These are phyloP conservation scores for Sclerotinia glacialis DNA, from an alignment of 2,329 filamentous ascomycete species.

Conservation along the genomic window DNA sequence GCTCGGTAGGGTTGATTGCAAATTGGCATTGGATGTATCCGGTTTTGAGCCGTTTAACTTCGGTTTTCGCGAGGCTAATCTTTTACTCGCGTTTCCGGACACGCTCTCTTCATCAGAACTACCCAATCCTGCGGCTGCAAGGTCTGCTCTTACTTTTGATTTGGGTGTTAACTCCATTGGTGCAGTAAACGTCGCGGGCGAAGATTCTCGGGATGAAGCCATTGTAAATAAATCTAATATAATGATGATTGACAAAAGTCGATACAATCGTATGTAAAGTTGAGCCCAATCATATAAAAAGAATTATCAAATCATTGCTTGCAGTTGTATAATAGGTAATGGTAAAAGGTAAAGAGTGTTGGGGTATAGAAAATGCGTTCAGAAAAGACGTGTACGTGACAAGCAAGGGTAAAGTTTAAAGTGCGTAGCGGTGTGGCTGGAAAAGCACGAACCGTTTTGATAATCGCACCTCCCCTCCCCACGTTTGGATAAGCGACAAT, in stretches of 20 bases:
- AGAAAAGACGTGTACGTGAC: slow-evolving; percentile 10
- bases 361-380: slow-evolving; percentile 10
- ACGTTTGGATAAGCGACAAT: background rate
- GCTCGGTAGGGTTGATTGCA: background rate
- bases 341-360: background rate
- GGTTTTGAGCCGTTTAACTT: slow-evolving; percentile 26
- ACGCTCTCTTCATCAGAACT: slow-evolving; percentile 45
- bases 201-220: slow-evolving; percentile 50
- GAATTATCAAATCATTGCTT: slow-evolving; percentile 20
- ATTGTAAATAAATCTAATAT: slow-evolving; percentile 40
- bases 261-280: background rate
- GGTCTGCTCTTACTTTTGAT: slow-evolving; percentile 54
- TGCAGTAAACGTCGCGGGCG: slow-evolving; percentile 47
- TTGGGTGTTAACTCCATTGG: slow-evolving; percentile 47
- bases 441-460: slow-evolving; percentile 23
- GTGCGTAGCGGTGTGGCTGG: slow-evolving; percentile 10
- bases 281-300: slow-evolving; percentile 19
- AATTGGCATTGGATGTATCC: slow-evolving; percentile 8
- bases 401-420: slow-evolving; percentile 17
- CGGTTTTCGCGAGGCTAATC: slow-evolving; percentile 24
- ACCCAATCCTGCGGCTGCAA: slow-evolving; percentile 51
- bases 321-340: slow-evolving; percentile 8
- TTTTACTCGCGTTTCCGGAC: slow-evolving; percentile 29
- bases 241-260: background rate
- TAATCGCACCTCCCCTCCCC: background rate